phyloP scores from a whole-genome alignment of 306 rosid genomes.

The Inga oerstediana region DNA sequence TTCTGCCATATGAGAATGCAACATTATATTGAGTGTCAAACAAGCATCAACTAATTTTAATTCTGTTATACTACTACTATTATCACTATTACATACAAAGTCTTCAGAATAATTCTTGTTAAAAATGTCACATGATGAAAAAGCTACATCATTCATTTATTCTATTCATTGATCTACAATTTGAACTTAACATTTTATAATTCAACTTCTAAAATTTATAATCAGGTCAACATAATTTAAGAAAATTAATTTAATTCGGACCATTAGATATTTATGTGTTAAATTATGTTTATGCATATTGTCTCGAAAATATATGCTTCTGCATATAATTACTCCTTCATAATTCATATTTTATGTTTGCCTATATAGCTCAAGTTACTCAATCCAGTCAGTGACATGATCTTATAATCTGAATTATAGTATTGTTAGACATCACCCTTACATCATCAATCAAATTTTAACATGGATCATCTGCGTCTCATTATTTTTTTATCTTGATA shows the following conservation, averaged over 20 bases:
- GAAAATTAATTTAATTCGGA: not conserved
- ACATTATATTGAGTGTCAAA: not conserved
- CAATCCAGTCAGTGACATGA: too few relatives aligned
- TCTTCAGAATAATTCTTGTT: not conserved
- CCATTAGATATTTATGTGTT: not conserved
- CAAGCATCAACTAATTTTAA: not conserved
- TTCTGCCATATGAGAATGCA: slow-evolving; percentile 49
- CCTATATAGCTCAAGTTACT: too few relatives aligned
- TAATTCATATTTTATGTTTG: not conserved
- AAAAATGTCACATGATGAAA: not conserved
- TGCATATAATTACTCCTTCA: not conserved
- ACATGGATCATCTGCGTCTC: not conserved
- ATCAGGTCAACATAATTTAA: not conserved
- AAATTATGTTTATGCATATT: not conserved
- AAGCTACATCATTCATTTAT: not conserved
- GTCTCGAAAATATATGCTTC: not conserved
- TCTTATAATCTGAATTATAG: not conserved
- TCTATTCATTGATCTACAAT: not conserved
- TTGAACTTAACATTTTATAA: not conserved
- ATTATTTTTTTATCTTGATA: not conserved
- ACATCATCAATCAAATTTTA: not conserved
- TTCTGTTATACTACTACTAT: not conserved
- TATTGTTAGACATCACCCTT: not conserved
- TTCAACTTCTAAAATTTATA: not conserved
- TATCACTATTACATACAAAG: not conserved